phyloP scores from a whole-genome alignment of 768 basidiomycete genomes.

The Xerocomellus chrysenteron region DNA sequence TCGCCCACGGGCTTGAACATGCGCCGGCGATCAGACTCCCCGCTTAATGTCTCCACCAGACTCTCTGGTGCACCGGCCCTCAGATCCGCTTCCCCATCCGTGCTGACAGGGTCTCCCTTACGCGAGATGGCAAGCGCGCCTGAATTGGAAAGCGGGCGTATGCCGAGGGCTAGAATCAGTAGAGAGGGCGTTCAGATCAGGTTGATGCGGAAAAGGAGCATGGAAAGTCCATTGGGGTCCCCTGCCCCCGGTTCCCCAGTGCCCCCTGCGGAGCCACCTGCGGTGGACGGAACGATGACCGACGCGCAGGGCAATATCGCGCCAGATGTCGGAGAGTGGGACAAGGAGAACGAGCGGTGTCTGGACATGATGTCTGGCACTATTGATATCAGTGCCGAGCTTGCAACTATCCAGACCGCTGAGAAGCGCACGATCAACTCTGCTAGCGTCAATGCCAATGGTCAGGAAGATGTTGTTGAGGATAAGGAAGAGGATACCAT shows the following conservation, averaged over 20 bases:
- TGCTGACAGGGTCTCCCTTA: constrained; percentile 29
- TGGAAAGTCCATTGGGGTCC: constrained; percentile 40
- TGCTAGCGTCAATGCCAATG: not conserved
- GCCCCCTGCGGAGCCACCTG: not conserved
- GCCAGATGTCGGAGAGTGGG: constrained; percentile 3
- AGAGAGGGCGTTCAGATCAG: constrained; percentile 54
- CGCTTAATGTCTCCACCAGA: constrained; percentile 15
- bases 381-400: constrained; percentile 44
- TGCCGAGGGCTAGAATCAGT: constrained; percentile 45
- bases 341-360: constrained; percentile 34
- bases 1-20: constrained; percentile 21
- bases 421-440: constrained; percentile 40
- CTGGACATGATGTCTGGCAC: constrained; percentile 38
- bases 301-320: not conserved
- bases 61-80: constrained; percentile 20
- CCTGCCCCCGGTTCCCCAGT: constrained; percentile 13
- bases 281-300: not conserved
- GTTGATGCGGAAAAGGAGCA: constrained; percentile 44
- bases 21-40: constrained; percentile 25
- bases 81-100: constrained; percentile 20
- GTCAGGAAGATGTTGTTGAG: not conserved
- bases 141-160: constrained; percentile 19
- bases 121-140: constrained; percentile 22
- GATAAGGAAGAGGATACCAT: not conserved
- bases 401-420: constrained; percentile 48